phyloP scores from a whole-genome alignment of 352 stramenopile species.

The Phytophthora meadii region DNA sequence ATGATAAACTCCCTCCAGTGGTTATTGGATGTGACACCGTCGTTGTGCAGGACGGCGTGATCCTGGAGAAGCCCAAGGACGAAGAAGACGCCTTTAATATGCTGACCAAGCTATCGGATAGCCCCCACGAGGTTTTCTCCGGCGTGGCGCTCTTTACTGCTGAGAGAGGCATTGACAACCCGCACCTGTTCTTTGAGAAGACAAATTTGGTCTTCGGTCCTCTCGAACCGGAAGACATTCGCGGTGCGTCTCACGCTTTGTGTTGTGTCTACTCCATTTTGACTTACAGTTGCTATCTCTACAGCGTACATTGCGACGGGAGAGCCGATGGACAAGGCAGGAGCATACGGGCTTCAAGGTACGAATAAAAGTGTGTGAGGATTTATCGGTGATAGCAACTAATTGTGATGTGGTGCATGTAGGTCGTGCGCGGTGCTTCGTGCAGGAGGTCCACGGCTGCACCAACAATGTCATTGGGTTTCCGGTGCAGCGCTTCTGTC shows the following conservation, averaged over 20 bases:
- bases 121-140: conserved; percentile 87
- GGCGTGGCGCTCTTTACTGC: conserved; percentile 83
- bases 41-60: conserved; percentile 84
- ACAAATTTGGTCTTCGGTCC: conserved; percentile 65
- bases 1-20: conserved; percentile 32
- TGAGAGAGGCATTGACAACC: conserved; percentile 43
- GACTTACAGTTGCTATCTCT: not conserved
- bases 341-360: conserved; percentile 92
- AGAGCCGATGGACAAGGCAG: conserved; percentile 94
- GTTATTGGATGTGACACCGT: conserved; percentile 91
- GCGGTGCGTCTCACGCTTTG: conserved; percentile 33
- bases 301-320: conserved; percentile 88
- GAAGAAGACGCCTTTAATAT: conserved; percentile 84
- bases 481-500: conserved; percentile 79
- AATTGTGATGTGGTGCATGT: not conserved
- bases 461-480: conserved; percentile 94
- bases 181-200: conserved; percentile 78
- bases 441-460: conserved; percentile 83
- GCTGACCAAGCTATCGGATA: conserved; percentile 73
- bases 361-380: conserved; percentile 26
- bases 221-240: conserved; percentile 69
- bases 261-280: no score
- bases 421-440: conserved; percentile 79
- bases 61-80: conserved; percentile 91
- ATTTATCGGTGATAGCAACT: not conserved